Evolutionary conservation across 164 flowering plant genomes (phyloP).

Genomic region (Umbellularia californica): DNA sequence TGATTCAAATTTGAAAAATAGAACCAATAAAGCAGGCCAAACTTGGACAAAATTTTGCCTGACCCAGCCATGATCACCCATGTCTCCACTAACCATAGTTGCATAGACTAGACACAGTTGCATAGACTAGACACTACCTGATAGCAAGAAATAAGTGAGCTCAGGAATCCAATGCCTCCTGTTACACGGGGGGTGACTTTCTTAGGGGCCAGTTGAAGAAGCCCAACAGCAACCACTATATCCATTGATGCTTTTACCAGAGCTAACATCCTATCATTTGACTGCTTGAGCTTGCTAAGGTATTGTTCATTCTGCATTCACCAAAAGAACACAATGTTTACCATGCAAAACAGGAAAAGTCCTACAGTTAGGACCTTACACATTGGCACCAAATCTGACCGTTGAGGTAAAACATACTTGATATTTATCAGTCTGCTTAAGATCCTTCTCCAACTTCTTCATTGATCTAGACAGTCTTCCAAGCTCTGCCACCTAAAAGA

Average conservation of each 20-base stretch:
- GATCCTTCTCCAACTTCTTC: slow-evolving; percentile 81
- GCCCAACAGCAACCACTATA: slow-evolving; percentile 81
- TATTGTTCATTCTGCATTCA: slow-evolving; percentile 70
- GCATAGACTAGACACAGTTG: not conserved
- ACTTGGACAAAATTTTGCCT: too few relatives aligned
- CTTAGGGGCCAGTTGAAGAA: slow-evolving; percentile 94
- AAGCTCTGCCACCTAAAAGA: slow-evolving; percentile 72
- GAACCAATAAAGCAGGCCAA: too few relatives aligned
- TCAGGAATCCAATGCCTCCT: slow-evolving; percentile 83
- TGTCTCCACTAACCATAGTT: not conserved
- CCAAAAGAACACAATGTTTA: not conserved
- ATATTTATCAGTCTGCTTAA: slow-evolving; percentile 51
- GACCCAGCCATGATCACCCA: too few relatives aligned
- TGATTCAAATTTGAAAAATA: too few relatives aligned
- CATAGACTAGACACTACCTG: slow-evolving; percentile 47
- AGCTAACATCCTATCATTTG: slow-evolving; percentile 80
- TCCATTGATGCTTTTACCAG: slow-evolving; percentile 72
- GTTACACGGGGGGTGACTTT: slow-evolving; percentile 91
- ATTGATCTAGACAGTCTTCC: slow-evolving; percentile 85
- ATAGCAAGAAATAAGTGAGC: slow-evolving; percentile 95
- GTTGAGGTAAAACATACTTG: slow-evolving; percentile 34
- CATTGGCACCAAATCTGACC: not conserved
- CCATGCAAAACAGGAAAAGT: not conserved
- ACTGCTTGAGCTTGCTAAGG: slow-evolving; percentile 52
- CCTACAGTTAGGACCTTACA: not conserved